These are phyloP conservation scores for Saccharomyces eubayanus DNA, from an alignment of 805 yeast species.

Conservation along the genomic window DNA sequence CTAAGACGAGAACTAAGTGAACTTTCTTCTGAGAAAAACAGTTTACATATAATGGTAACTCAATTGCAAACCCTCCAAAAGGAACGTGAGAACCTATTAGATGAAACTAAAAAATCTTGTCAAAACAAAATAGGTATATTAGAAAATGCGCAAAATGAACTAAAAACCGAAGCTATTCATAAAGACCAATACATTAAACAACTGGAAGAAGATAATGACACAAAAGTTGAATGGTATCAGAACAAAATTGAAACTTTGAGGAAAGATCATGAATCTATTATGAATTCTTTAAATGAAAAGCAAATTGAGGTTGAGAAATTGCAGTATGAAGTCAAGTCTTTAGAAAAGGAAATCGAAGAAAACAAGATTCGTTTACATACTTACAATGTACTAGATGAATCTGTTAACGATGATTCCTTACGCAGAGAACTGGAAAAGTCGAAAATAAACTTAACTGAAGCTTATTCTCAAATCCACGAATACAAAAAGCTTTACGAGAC, in stretches of 20 bases:
- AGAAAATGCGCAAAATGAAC: constrained; percentile 23
- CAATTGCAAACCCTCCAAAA: constrained; percentile 53
- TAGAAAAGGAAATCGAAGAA: constrained; percentile 24
- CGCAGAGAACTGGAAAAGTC: constrained; percentile 39
- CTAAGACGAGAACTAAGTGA: constrained; percentile 45
- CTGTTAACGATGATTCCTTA: constrained; percentile 23
- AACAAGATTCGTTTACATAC: constrained; percentile 21
- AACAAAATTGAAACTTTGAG: constrained; percentile 42
- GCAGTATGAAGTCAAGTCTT: constrained; percentile 8
- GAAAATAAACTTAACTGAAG: constrained; percentile 45
- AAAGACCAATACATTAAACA: constrained; percentile 30
- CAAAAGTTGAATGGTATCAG: constrained; percentile 48
- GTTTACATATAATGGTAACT: constrained; percentile 47
- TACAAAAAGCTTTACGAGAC: constrained; percentile 55
- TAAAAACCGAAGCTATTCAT: not conserved
- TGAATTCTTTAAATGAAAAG: constrained; percentile 23
- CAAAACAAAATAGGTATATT: constrained; percentile 42
- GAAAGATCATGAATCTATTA: constrained; percentile 27
- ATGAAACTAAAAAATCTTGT: constrained; percentile 43
- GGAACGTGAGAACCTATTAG: constrained; percentile 49
- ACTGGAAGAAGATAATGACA: constrained; percentile 30
- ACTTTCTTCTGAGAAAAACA: constrained; percentile 49
- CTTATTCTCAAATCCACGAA: constrained; percentile 51
- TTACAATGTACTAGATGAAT: constrained; percentile 23
- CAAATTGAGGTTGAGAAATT: constrained; percentile 6